Evolutionary conservation across 208 protist genomes (phyloP).

Genomic region (Crithidia sp.): DNA sequence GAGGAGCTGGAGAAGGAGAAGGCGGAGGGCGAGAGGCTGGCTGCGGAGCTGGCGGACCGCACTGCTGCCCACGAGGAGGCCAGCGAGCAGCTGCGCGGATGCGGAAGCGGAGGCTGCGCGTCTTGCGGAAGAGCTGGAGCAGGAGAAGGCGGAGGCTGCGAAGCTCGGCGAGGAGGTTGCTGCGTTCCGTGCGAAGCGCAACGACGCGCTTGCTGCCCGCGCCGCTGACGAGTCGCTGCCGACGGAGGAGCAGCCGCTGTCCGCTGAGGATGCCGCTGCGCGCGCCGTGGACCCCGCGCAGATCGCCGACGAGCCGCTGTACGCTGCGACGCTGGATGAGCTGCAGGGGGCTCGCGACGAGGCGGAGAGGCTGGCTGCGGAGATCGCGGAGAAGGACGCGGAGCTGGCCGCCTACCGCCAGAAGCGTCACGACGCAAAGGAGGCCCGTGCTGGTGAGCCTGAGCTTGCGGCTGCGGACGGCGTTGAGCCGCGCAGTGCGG

Average conservation of each 20-base stretch:
- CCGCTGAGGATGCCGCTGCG: neutral
- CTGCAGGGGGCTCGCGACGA: neutral
- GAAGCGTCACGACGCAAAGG: conserved; percentile 34
- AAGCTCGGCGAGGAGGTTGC: neutral
- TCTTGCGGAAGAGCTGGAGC: neutral
- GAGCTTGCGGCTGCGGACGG: conserved; percentile 12
- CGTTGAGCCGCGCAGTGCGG: neutral
- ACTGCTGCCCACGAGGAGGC: too few species aligned
- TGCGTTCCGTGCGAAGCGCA: conserved; percentile 13
- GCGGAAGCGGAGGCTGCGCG: too few species aligned
- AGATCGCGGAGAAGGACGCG: conserved; percentile 3
- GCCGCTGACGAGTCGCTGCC: neutral
- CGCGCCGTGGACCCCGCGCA: conserved; percentile 7
- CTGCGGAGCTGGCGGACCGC: too few species aligned
- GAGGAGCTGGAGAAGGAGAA: too few species aligned
- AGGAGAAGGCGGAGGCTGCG: neutral
- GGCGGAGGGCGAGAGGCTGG: too few species aligned
- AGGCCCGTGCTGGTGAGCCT: conserved; percentile 17
- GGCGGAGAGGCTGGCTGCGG: neutral
- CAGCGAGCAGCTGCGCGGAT: too few species aligned
- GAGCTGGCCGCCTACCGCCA: conserved; percentile 39
- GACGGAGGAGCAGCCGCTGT: neutral
- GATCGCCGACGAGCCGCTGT: conserved; percentile 23
- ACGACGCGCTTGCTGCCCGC: neutral
- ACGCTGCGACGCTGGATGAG: conserved; percentile 28